phyloP scores from a whole-genome alignment of 371 early-diverging fungal genomes.

The Mucor racemosus region DNA sequence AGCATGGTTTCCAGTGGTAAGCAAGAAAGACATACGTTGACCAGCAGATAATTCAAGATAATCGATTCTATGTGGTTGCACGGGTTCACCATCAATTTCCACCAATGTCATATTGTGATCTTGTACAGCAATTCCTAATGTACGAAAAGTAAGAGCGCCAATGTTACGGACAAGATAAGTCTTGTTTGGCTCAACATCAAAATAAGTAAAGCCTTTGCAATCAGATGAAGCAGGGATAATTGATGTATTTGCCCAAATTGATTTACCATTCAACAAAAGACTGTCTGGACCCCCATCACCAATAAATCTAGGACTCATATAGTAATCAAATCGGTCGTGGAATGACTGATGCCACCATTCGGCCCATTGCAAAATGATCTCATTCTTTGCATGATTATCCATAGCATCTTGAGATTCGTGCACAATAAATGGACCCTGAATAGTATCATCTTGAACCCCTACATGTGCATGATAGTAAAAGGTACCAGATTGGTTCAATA shows the following conservation, averaged over 20 bases:
- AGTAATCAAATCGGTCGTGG: slow-evolving; percentile 22
- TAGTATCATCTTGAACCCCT: slow-evolving; percentile 48
- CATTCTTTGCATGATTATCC: slow-evolving; percentile 42
- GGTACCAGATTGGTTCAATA: slow-evolving; percentile 50
- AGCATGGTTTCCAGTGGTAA: slow-evolving; percentile 28
- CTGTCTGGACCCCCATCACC: slow-evolving; percentile 33
- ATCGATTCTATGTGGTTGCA: slow-evolving; percentile 27
- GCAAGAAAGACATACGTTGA: slow-evolving; percentile 43
- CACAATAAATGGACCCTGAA: slow-evolving; percentile 56
- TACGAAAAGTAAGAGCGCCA: slow-evolving; percentile 40
- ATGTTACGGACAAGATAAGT: slow-evolving; percentile 43
- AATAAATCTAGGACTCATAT: slow-evolving; percentile 22
- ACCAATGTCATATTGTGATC: slow-evolving; percentile 42
- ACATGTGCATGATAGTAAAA: slow-evolving; percentile 59
- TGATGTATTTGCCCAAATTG: slow-evolving; percentile 19
- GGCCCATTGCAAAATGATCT: slow-evolving; percentile 40
- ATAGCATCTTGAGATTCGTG: slow-evolving; percentile 37
- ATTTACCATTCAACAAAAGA: slow-evolving; percentile 38
- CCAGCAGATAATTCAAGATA: slow-evolving; percentile 43
- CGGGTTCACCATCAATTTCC: slow-evolving; percentile 45
- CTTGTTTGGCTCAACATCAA: slow-evolving; percentile 37
- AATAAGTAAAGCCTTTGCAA: slow-evolving; percentile 32
- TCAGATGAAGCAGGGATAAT: neutral
- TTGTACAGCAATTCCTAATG: slow-evolving; percentile 30
- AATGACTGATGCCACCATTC: slow-evolving; percentile 53